Conservation (phyloP, 352 stramenopile species). For the Phytopythium sindhum region DNA sequence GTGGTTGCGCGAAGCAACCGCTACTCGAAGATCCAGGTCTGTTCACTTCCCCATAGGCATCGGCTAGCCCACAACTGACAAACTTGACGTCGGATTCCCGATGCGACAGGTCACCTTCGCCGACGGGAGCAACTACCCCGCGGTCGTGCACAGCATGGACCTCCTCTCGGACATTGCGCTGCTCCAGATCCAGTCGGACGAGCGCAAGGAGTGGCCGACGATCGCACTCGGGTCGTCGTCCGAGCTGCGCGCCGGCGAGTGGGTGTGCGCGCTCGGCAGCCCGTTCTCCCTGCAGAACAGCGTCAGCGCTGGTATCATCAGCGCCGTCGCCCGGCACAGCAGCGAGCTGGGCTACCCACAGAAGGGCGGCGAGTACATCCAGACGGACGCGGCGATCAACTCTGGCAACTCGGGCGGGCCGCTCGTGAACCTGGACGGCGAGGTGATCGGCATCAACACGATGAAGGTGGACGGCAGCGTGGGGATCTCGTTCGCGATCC, state of each 20-base stretch:
- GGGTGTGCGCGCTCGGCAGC: conserved; percentile 90
- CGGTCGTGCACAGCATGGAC: conserved; percentile 83
- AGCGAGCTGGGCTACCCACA: conserved; percentile 85
- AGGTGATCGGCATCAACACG: conserved; percentile 94
- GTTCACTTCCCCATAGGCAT: not conserved
- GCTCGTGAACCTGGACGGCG: conserved; percentile 91
- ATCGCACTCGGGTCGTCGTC: conserved; percentile 70
- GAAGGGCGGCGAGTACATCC: conserved; percentile 88
- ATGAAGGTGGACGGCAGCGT: conserved; percentile 91
- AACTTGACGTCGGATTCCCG: not conserved
- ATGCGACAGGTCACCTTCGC: conserved; percentile 65
- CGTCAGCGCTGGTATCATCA: conserved; percentile 91
- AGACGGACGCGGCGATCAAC: conserved; percentile 94
- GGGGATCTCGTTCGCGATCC: conserved; percentile 93
- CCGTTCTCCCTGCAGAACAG: conserved; percentile 91
- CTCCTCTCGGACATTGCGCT: conserved; percentile 89
- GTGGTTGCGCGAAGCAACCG: conserved; percentile 83
- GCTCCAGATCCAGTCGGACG: conserved; percentile 73
- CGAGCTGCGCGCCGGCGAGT: conserved; percentile 86
- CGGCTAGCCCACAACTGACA: not conserved
- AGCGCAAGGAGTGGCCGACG: conserved; percentile 60
- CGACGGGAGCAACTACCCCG: conserved; percentile 76
- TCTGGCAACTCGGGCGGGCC: conserved; percentile 90
- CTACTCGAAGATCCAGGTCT: conserved; percentile 78
- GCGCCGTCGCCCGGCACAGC: conserved; percentile 82